These are phyloP conservation scores for Kwoniella sp. DNA, from an alignment of 768 basidiomycete species.

Conservation along the genomic window DNA sequence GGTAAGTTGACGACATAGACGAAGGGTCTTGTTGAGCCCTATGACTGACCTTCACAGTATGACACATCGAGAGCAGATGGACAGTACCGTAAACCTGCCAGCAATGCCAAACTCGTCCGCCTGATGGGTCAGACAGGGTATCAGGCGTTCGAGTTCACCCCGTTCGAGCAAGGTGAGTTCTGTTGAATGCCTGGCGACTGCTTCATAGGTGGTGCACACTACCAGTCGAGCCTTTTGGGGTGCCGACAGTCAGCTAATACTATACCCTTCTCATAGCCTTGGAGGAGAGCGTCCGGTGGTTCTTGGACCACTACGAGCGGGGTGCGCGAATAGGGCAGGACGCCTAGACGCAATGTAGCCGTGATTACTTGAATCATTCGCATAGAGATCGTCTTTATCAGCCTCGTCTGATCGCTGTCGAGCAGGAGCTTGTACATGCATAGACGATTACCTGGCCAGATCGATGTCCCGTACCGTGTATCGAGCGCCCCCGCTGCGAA, in stretches of 20 bases:
- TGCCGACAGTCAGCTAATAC: too few species aligned
- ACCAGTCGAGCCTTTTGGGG: too few species aligned
- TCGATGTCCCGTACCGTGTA: too few species aligned
- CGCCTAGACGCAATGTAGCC: too few species aligned
- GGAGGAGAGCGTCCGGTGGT: slow-evolving; percentile 76
- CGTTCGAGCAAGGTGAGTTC: slow-evolving; percentile 73
- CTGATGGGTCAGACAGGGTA: slow-evolving; percentile 59
- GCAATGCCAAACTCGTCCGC: slow-evolving; percentile 77
- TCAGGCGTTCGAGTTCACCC: slow-evolving; percentile 72
- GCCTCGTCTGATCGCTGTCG: too few species aligned
- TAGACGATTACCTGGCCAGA: too few species aligned
- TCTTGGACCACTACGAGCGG: slow-evolving; percentile 70
- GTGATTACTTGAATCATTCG: too few species aligned
- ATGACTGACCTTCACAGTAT: slow-evolving; percentile 57
- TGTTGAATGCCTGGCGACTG: too few species aligned
- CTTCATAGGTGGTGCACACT: too few species aligned
- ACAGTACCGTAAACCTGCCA: slow-evolving; percentile 93
- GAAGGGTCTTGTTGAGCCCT: not conserved
- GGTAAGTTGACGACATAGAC: slow-evolving; percentile 52
- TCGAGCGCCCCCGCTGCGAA: too few species aligned
- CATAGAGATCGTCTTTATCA: too few species aligned
- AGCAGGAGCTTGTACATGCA: too few species aligned
- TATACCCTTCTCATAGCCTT: slow-evolving; percentile 57
- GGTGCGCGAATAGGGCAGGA: slow-evolving; percentile 47
- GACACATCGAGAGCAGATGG: slow-evolving; percentile 81